A percentile compares a stretch with the other conserved stretches of the same genome.
phyloP scores from a whole-genome alignment of 108 stramenopile genomes.

The Nitzschia inconspicua region DNA sequence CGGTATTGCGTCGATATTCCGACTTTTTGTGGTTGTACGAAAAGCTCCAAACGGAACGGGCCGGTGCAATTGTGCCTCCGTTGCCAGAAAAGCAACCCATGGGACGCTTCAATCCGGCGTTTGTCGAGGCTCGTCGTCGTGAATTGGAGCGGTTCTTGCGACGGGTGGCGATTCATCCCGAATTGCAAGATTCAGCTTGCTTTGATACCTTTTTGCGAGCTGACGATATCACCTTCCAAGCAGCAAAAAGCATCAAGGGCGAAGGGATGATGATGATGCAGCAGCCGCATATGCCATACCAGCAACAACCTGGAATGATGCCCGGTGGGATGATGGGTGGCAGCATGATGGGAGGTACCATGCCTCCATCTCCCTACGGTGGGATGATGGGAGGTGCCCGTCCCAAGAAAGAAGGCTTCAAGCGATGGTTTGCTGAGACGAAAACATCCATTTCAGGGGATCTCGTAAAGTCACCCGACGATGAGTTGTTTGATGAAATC shows the following conservation, averaged over 20 bases:
- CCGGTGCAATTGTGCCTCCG: slow-evolving; percentile 94
- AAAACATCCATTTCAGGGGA: slow-evolving; percentile 79
- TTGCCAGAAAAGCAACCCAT: slow-evolving; percentile 96
- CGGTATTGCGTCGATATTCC: slow-evolving; percentile 90
- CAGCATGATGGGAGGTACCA: slow-evolving; percentile 1
- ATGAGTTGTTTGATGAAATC: slow-evolving; percentile 92
- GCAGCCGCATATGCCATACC: slow-evolving; percentile 5
- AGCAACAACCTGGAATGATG: slow-evolving; percentile 20
- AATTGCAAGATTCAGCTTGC: slow-evolving; percentile 72
- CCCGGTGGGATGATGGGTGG: slow-evolving; percentile 4
- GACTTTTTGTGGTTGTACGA: slow-evolving; percentile 97
- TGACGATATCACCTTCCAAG: slow-evolving; percentile 83
- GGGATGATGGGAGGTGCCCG: slow-evolving; percentile 18
- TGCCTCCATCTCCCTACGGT: neutral
- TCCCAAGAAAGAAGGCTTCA: slow-evolving; percentile 69
- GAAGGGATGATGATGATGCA: slow-evolving; percentile 17
- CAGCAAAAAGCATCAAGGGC: slow-evolving; percentile 64
- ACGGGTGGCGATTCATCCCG: slow-evolving; percentile 87
- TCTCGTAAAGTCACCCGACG: slow-evolving; percentile 78
- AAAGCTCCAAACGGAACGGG: slow-evolving; percentile 77
- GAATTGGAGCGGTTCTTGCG: slow-evolving; percentile 86
- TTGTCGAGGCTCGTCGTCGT: slow-evolving; percentile 79
- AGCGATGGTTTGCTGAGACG: slow-evolving; percentile 87
- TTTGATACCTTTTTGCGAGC: slow-evolving; percentile 89
- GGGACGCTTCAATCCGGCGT: slow-evolving; percentile 84